Percentiles rank a stretch among this genome's conserved stretches.
Conservation (phyloP, 2,329 filamentous ascomycete genomes). For the Xylariaceae sp. region DNA sequence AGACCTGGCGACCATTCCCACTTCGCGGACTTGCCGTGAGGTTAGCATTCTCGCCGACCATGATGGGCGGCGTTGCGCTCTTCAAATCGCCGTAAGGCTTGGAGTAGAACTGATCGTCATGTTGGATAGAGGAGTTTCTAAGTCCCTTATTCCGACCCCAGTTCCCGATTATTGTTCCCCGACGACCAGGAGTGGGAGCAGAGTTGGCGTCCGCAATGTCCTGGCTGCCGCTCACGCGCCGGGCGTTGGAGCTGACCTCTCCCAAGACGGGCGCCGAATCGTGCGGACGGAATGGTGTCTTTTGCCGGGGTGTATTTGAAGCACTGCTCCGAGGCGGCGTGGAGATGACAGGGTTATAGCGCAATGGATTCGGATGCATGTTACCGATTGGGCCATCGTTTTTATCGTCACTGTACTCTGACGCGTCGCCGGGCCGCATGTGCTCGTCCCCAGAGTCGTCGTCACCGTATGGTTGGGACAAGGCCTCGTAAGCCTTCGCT, state of each 20-base stretch:
- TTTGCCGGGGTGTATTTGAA: constrained; percentile 18
- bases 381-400: constrained; percentile 32
- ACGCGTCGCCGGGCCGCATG: constrained; percentile 27
- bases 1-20: constrained; percentile 46
- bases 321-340: constrained; percentile 15
- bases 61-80: constrained; percentile 51
- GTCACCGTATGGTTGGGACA: constrained; percentile 43
- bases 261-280: constrained; percentile 31
- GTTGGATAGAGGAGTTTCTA: constrained; percentile 48
- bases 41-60: constrained; percentile 38
- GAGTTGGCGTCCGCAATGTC: constrained; percentile 45
- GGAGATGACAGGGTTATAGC: constrained; percentile 42
- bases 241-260: constrained; percentile 46
- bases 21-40: constrained; percentile 17
- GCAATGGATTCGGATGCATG: constrained; percentile 52
- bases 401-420: constrained; percentile 39
- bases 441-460: constrained; percentile 12
- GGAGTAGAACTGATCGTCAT: constrained; percentile 48
- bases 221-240: constrained; percentile 41
- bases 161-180: constrained; percentile 14
- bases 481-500: constrained; percentile 41
- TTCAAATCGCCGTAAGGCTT: constrained; percentile 61
- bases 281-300: constrained; percentile 31
- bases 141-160: constrained; percentile 13
- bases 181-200: constrained; percentile 12